Evolutionary conservation across 1,284 basidiomycete species (phyloP).

Genomic region (Mycosarcoma maydis): DNA sequence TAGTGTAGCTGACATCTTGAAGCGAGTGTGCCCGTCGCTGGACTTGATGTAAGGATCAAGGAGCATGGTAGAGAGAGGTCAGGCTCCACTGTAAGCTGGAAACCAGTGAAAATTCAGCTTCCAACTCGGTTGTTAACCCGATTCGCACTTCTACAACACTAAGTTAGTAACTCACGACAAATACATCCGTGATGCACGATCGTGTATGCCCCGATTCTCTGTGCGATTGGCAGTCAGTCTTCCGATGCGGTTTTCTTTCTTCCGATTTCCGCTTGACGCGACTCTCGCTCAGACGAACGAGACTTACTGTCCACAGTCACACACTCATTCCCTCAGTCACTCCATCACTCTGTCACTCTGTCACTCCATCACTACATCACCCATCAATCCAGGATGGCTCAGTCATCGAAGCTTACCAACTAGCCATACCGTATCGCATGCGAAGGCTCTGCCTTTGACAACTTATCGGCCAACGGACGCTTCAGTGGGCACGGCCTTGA

Average conservation of each 20-base stretch:
- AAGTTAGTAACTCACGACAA: no score
- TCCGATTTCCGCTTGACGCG: slow-evolving; percentile 17
- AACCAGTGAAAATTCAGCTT: background rate
- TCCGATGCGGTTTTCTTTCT: slow-evolving; percentile 2
- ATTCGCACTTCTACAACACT: background rate
- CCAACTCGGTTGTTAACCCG: background rate
- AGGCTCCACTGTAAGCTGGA: background rate
- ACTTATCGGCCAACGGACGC: no score
- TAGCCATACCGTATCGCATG: no score
- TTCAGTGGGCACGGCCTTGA: no score
- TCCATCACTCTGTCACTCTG: no score
- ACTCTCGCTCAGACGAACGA: no score
- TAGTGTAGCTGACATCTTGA: slow-evolving; percentile 43
- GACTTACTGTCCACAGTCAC: no score
- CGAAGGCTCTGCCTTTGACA: no score
- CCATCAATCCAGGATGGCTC: slow-evolving; percentile 4
- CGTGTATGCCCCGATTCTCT: slow-evolving; percentile 2
- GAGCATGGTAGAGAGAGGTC: background rate
- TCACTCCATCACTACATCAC: no score
- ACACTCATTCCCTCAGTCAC: background rate
- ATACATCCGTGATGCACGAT: no score
- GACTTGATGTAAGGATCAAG: background rate
- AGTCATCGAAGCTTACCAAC: background rate
- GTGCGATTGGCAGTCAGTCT: background rate
- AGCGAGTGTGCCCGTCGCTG: background rate